These are phyloP conservation scores for Pleurotus salmoneostramineus DNA, from an alignment of 768 basidiomycete genomes.

Conservation along the genomic window DNA sequence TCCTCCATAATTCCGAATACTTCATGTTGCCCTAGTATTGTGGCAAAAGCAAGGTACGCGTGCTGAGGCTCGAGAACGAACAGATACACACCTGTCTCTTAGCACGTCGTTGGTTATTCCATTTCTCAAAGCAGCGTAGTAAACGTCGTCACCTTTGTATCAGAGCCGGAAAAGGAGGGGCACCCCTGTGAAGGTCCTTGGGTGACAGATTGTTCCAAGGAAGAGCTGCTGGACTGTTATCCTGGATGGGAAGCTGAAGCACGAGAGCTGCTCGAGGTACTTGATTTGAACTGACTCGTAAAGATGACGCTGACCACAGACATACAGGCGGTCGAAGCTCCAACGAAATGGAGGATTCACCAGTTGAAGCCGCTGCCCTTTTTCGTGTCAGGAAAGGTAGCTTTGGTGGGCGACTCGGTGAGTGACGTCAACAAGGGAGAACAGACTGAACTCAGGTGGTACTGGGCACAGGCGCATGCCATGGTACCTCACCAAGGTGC, in stretches of 20 bases:
- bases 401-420: constrained; percentile 40
- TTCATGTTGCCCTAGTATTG: constrained; percentile 32
- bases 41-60: constrained; percentile 38
- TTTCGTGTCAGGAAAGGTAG: constrained; percentile 32
- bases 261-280: constrained; percentile 21
- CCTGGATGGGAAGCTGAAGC: constrained; percentile 30
- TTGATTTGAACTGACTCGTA: neutral
- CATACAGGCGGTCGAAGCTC: constrained; percentile 23
- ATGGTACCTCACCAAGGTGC: constrained; percentile 24
- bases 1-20: neutral
- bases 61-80: neutral
- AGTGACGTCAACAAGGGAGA: constrained; percentile 17
- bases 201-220: constrained; percentile 25
- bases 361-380: constrained; percentile 29
- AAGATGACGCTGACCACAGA: neutral
- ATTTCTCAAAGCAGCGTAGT: constrained; percentile 39
- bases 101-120: constrained; percentile 47
- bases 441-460: constrained; percentile 14
- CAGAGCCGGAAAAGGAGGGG: constrained; percentile 28
- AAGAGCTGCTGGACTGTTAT: constrained; percentile 29
- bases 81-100: neutral
- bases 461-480: constrained; percentile 18
- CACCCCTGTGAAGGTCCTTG: constrained; percentile 22
- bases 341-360: constrained; percentile 36
- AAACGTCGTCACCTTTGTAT: constrained; percentile 41